Base-by-base conservation (phyloP, 1,284 basidiomycete genomes). In the Pseudozyma pruni region DNA sequence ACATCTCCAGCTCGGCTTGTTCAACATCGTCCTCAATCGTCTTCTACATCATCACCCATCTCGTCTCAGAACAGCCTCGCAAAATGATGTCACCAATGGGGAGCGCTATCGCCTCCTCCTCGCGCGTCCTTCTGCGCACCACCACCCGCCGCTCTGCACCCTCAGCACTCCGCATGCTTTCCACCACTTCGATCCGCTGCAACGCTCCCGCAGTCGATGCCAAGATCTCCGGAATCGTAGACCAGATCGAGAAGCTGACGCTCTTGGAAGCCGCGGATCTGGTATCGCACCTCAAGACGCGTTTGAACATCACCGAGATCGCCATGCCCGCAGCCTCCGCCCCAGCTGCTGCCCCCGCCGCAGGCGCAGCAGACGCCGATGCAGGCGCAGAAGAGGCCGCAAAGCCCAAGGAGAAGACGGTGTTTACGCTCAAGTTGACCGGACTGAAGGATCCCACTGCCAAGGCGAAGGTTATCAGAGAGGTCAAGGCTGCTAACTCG, bases 391-490 rank as follows among this genome's bases (percentile, higher is more conserved):
- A 85, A 11, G 85, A 87, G 5, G 75, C 93, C 88, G 94, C 94
- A 83, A 96, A 96, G 84, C 94, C 94, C 46, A 98, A 97, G 86
- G 96, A 98, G 85, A 98, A 98, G 89, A 96, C 94, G 8, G 88
- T 95, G 39, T 98, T 99, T 86, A 95, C 90, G 75, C 90, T 98
- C 81, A 95, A 90, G 42, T 64, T 82, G 27, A 67, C 59, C 22
- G 79, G 78, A 14, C 55, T 82, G 14, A 75, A 76, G 47, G 72
- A 79, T n/a, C 64, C 80, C n/a, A 70, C 67, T 11, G 80, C 80
- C 19, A 82, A 99, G 85, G 92, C 96, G 38, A 99, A 99, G 86
- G 90, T 98, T 76, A 99, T 99, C 82, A 89, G 92, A 78, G 96
- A 98, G 84, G 92, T 99, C 78, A 99, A 99, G 87, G 92, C 91